Base-by-base conservation (phyloP, 805 yeast genomes). In the Candida cerambycidarum region DNA sequence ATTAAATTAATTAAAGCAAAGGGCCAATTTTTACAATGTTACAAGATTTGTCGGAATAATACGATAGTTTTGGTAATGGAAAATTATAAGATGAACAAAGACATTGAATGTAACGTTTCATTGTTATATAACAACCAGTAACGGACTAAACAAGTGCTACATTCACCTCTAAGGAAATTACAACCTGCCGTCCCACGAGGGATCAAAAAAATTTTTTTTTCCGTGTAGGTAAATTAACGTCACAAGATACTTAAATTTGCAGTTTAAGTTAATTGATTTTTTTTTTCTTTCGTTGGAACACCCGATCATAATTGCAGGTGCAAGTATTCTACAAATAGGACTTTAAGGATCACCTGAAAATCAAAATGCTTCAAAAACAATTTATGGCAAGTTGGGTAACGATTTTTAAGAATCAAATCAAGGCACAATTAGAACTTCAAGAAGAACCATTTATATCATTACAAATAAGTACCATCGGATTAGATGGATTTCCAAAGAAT, bases 311-410 rank as follows among this genome's bases (percentile, higher is more conserved):
- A 13, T 25, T 12, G 5, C 13, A 25, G 13, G 29, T 25, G 9
- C 5, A 29, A 6, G 8, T 21, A 21, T 6, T 21, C 23, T 8
- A 21, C 5, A 8, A 6, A 21, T 21, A 21, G 23, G 8, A 21
- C 8, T 21, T 21, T 6, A 8, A 21, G 8, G 5, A 16, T 31
- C 6, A 21, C 11, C 9, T 36, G 9, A 4, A 14, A 11, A 23
- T n/a, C n/a, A 40, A 13, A 14, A 49, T 49, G 70, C 51, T 60
- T 34, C 65, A 61, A 42, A 51, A 57, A 41, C 65, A 64, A 37
- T 60, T 55, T 44, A 63, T 59, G 76, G 90, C 88, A 29, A 85
- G 89, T 3, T 85, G 93, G 93, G 83, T 80, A 55, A 86, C 92
- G 5, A 57, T 75, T 8, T 80, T 85, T 52, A 67, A 68, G 27